Percentiles rank a stretch among this genome's conserved stretches.
Conservation (phyloP, 2,329 filamentous ascomycete genomes). For the Sclerotinia subarctica region DNA sequence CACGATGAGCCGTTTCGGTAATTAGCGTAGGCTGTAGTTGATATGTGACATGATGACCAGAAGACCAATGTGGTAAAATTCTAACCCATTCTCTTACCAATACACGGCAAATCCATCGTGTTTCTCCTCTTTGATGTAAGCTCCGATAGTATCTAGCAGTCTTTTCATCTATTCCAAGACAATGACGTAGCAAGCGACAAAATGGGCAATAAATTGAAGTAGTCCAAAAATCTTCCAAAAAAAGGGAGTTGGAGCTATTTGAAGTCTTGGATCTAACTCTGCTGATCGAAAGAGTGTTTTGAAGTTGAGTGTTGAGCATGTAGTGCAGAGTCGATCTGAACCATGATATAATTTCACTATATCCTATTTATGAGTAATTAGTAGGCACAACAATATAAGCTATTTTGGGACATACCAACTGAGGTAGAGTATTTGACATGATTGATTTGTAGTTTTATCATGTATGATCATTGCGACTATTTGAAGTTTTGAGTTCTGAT, state of each 20-base stretch:
- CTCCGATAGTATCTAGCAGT: neutral
- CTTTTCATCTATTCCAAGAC: neutral
- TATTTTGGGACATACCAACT: neutral
- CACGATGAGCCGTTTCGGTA: neutral
- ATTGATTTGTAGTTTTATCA: neutral
- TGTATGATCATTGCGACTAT: neutral
- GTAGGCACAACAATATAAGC: neutral
- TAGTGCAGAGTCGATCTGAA: neutral
- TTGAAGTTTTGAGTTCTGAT: no score
- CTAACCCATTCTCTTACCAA: neutral
- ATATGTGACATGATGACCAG: neutral
- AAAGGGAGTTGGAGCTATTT: neutral
- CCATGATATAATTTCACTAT: slow-evolving; percentile 10
- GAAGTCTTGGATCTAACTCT: neutral
- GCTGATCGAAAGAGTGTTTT: neutral
- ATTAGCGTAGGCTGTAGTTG: neutral
- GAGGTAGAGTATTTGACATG: neutral
- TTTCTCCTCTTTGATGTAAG: neutral
- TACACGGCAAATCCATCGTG: neutral
- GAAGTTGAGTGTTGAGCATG: slow-evolving; percentile 2
- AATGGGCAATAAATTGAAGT: slow-evolving; percentile 10
- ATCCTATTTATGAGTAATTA: neutral
- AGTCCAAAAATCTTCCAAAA: neutral
- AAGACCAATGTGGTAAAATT: neutral
- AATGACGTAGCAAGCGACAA: slow-evolving; percentile 8